phyloP scores from a whole-genome alignment of 2,329 filamentous ascomycete species.

The Cercospora sojina region DNA sequence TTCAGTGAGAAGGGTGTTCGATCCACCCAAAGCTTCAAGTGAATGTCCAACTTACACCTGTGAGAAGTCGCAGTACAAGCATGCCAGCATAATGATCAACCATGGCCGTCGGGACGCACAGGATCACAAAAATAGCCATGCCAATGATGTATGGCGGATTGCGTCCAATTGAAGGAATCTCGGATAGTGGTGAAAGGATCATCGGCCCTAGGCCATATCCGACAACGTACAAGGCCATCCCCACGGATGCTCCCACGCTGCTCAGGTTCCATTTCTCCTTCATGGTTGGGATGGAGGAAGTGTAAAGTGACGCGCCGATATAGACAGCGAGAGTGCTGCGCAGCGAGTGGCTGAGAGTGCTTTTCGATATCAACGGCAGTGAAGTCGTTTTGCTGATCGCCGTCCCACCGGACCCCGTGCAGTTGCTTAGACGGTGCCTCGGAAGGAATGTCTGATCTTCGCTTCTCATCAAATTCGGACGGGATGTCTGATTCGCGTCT shows the following conservation, averaged over 20 bases:
- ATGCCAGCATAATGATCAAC: conserved; percentile 60
- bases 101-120: conserved; percentile 64
- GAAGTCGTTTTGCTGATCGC: neutral
- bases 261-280: conserved; percentile 49
- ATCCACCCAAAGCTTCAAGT: neutral
- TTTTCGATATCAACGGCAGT: neutral
- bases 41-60: conserved; percentile 50
- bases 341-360: neutral
- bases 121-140: conserved; percentile 66
- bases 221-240: conserved; percentile 57
- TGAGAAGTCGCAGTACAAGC: conserved; percentile 61
- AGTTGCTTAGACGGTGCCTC: neutral
- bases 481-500: neutral
- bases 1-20: neutral
- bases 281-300: conserved; percentile 47
- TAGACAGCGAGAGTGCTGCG: conserved; percentile 57
- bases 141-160: conserved; percentile 67
- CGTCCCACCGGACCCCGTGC: neutral
- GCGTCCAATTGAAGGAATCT: conserved; percentile 65
- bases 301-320: conserved; percentile 54
- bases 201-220: conserved; percentile 58
- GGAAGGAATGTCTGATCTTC: neutral
- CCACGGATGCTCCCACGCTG: conserved; percentile 56
- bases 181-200: conserved; percentile 64
- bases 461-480: neutral